Conservation (phyloP, 2,329 filamentous ascomycete species). For the Gnomoniopsis smithogilvyi region DNA sequence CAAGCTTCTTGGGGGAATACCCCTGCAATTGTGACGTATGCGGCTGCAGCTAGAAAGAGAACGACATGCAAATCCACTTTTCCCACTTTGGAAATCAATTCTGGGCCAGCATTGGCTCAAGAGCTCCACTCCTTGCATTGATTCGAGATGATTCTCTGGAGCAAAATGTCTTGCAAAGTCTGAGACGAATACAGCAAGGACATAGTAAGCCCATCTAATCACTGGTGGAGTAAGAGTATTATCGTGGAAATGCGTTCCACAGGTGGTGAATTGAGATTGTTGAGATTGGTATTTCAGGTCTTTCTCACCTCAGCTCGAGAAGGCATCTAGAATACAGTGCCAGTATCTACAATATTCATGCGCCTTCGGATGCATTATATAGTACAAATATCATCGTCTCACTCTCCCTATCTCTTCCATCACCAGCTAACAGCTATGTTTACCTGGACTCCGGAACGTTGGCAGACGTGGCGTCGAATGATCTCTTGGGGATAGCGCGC, state of each 20-base stretch:
- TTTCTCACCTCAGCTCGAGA: not conserved
- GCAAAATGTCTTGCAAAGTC: not conserved
- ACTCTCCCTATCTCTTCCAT: slow-evolving; percentile 1
- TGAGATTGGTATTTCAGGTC: not conserved
- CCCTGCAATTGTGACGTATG: slow-evolving; percentile 27
- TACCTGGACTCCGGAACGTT: slow-evolving; percentile 22
- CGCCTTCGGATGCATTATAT: slow-evolving; percentile 21
- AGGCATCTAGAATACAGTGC: not conserved
- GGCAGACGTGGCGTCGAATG: slow-evolving; percentile 30
- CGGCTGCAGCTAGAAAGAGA: slow-evolving; percentile 16
- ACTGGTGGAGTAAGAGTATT: too few species aligned
- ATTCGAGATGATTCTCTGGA: not conserved
- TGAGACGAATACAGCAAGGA: not conserved
- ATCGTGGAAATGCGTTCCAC: too few species aligned
- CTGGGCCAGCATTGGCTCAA: not conserved
- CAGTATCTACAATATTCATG: not conserved
- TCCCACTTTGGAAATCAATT: not conserved
- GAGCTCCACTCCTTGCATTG: not conserved
- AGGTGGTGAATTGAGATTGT: too few species aligned
- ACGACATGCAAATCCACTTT: not conserved
- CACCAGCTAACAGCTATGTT: not conserved
- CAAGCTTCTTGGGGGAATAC: slow-evolving; percentile 1
- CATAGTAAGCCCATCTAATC: too few species aligned
- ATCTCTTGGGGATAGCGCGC: slow-evolving; percentile 22
- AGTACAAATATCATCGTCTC: slow-evolving; percentile 18